Evolutionary conservation across 257 asterid species (phyloP), one percentile per base, ranked within the genome.

Genomic region (Primulina huaijiensis): DNA sequence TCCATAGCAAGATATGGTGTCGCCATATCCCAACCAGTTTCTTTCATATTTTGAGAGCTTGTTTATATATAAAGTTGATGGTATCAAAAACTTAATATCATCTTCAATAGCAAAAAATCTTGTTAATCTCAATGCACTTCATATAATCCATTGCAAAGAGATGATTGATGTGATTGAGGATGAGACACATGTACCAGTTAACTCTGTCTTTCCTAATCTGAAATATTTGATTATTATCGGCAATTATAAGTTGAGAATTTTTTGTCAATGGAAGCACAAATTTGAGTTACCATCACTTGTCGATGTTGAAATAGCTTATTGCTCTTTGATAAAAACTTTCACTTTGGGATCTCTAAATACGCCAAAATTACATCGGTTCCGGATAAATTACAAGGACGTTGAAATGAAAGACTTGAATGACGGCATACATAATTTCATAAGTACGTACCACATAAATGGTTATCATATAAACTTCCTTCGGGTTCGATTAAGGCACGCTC

Each of bases 151-250:
- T 0, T 72, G 77, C 50, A 1, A 10, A n/a, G 33, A 19, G 52
- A 77, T 72, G 64, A 50, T 34, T 4, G 57, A 29, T 5, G 65
- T 68, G 25, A 77, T 73, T 7, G 65, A 5, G 60, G 64, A 77
- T 12, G 75, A 64, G 6, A 35, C 40, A 21, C 2, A 38, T 21
- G 10, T 11, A 8, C 11, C 57, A 6, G 19, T n/a, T n/a, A n/a
- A n/a, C n/a, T n/a, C n/a, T n/a, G n/a, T n/a, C n/a, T n/a, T n/a
- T n/a, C n/a, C n/a, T 12, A 17, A 33, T 2, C 23, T 76, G 53
- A 46, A 71, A 76, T 3, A 1, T 6, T 21, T 74, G 6, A 0
- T 3, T 4, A 52, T 68, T 6, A 0, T 0, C 6, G 0, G 6
- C 17, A 70, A 52, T 2, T 60, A 16, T 8, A 21, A 68, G 34